phyloP scores from a whole-genome alignment of 2,329 filamentous ascomycete species.

The Calonectria crousiana region DNA sequence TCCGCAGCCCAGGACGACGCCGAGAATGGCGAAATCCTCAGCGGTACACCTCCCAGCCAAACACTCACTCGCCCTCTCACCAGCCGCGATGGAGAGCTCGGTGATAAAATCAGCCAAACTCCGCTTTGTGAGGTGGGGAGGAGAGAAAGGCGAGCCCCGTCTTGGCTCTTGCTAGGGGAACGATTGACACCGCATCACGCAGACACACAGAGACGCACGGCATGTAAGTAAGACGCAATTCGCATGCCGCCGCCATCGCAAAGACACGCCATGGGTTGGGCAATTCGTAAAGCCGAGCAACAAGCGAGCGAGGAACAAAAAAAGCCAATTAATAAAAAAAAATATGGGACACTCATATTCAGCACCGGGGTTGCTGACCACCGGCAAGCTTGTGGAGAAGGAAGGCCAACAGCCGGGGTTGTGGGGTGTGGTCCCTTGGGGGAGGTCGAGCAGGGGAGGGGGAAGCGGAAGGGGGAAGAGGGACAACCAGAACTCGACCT shows the following conservation, averaged over 20 bases:
- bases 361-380: not conserved
- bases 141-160: not conserved
- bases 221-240: not conserved
- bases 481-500: not conserved
- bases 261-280: not conserved
- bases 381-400: slow-evolving; percentile 1
- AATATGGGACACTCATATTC: not conserved
- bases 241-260: not conserved
- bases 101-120: not conserved
- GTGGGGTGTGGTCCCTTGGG: not conserved
- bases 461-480: not conserved
- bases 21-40: slow-evolving; percentile 7
- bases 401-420: slow-evolving; percentile 2
- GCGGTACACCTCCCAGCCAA: not conserved
- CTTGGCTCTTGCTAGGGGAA: not conserved
- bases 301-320: not conserved
- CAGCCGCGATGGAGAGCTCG: not conserved
- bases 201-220: not conserved
- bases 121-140: not conserved
- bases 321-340: not conserved
- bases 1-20: slow-evolving; percentile 1
- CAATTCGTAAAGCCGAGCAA: not conserved
- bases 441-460: not conserved
- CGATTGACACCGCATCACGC: not conserved
- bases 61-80: not conserved